Evolutionary conservation across 2,329 filamentous ascomycete genomes (phyloP), one percentile per base, ranked within the genome.

Genomic region (Stachybotrys elegans): DNA sequence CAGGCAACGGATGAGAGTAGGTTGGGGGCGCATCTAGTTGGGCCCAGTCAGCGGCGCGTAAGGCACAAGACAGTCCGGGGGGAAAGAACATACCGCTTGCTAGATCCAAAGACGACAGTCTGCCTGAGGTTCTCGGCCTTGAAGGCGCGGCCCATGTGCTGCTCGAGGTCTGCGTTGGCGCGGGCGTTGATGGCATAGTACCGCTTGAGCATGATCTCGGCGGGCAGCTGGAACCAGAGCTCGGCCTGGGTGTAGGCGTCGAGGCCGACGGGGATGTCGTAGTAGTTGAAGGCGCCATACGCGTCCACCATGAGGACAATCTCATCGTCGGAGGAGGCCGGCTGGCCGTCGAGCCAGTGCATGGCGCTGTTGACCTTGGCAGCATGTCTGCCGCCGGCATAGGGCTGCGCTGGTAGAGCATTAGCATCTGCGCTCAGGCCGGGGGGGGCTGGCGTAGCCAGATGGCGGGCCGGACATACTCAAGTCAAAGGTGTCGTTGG

Each of bases 191-290:
- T 46, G 25, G 47, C 49, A 13, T 55, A 34, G 44, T 59, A 61
- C 5, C 59, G 56, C 11, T 47, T 43, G 6, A 60, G 22, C 6
- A 61, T 50, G 4, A 51, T 47, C 21, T 60, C 54, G 22, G 48
- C 22, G 2, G 59, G 59, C 1, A 63, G 53, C 49, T 63, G 61
- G 27, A 63, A 63, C 61, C 61, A 63, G 22, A 60, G 49, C 23
- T 63, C 38, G 7, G 13, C 38, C 23, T 40, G 21, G 38, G 21
- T 40, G 21, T 40, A 19, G 22, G 23, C 21, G 22, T 40, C 23
- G 7, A 40, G 27, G 38, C 38, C 38, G 16, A 40, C 22, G 12
- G 38, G 38, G 16, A 40, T 40, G 22, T 40, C 38, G 38, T 40
- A 19, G 38, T 40, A 40, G 38, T 40, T 40, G 38, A 40, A 40